Base-by-base conservation (phyloP, 768 basidiomycete genomes). In the Leccinum variicolor region DNA sequence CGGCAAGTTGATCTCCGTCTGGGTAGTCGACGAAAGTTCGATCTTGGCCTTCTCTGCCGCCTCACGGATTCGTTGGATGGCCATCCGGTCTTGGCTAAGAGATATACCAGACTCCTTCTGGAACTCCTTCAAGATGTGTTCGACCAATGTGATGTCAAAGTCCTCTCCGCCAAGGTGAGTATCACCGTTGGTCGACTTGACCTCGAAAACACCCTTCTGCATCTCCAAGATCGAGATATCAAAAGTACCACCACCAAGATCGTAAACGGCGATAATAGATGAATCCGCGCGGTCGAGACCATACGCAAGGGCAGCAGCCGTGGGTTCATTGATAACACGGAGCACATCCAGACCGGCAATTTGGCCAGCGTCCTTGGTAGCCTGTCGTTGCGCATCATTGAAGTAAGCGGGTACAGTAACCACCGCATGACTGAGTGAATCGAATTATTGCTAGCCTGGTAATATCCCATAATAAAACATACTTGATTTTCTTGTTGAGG, bases 1-100 rank as follows among this genome's bases (percentile, higher is more conserved):
- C 3, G 97, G 97, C 64, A 98, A 74, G 75, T 97, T 98, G 77
- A 98, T 85, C 73, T 99, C 97, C 29, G 97, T 99, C 73, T 98
- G 92, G 0, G 90, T 80, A 2, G 95, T 92, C 11, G 92, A 94
- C 11, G 94, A 98, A 25, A 99, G 79, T 71, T 98, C 96, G 52
- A 97, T 95, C 85, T 99, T 99, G 63, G 97, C 97, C 81, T 98
- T 98, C 82, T 99, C 97, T 13, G 96, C 94, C 19, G 97, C 97
- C 75, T 99, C 97, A 66, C 97, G 94, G 61, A 99, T 93, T 75
- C 97, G 94, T 75, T 98, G 97, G 65, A 99, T 92, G 7, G 97
- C 95, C 90, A 98, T 97, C 51, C 88, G 83, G 73, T 99, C 97
- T 64, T 83, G 78, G 64, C 79, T 79, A 46, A 98, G 85, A 68